Percentiles rank a stretch among this genome's conserved stretches.
These are phyloP conservation scores for Colletotrichum tabaci DNA, from an alignment of 2,329 filamentous ascomycete species.

Conservation along the genomic window DNA sequence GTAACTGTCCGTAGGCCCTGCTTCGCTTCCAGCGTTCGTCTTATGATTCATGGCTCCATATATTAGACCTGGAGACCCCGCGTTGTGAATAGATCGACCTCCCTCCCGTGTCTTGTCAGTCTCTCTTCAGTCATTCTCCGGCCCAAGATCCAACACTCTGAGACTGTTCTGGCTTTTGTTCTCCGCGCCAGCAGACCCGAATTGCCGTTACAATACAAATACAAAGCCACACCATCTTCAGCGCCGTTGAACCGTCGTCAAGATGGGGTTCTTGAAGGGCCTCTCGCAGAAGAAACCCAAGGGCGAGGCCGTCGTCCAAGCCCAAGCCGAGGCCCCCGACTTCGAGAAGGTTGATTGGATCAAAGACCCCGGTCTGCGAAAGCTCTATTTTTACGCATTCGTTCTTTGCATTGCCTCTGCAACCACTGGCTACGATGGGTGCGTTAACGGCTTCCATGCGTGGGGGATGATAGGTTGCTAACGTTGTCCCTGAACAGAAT, in stretches of 20 bases:
- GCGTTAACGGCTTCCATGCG: slow-evolving; percentile 42
- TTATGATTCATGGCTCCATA: slow-evolving; percentile 35
- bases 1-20: slow-evolving; percentile 4
- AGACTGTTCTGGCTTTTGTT: slow-evolving; percentile 32
- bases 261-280: slow-evolving; percentile 39
- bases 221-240: background rate
- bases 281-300: slow-evolving; percentile 39
- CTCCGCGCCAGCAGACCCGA: slow-evolving; percentile 18
- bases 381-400: slow-evolving; percentile 68
- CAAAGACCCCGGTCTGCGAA: slow-evolving; percentile 68
- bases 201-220: background rate
- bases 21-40: slow-evolving; percentile 26
- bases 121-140: slow-evolving; percentile 22
- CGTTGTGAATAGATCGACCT: background rate
- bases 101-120: background rate
- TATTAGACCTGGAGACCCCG: slow-evolving; percentile 38
- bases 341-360: slow-evolving; percentile 67
- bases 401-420: slow-evolving; percentile 69
- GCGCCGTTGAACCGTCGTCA: slow-evolving; percentile 19
- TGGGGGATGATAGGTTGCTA: slow-evolving; percentile 7
- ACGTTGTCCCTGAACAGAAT: slow-evolving; percentile 50
- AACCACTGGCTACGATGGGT: slow-evolving; percentile 71
- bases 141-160: slow-evolving; percentile 11
- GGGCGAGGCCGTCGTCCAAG: slow-evolving; percentile 42
- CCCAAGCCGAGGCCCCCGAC: slow-evolving; percentile 64